These are phyloP conservation scores for Leptographium lundbergii DNA, from an alignment of 2,329 filamentous ascomycete genomes.

Conservation along the genomic window DNA sequence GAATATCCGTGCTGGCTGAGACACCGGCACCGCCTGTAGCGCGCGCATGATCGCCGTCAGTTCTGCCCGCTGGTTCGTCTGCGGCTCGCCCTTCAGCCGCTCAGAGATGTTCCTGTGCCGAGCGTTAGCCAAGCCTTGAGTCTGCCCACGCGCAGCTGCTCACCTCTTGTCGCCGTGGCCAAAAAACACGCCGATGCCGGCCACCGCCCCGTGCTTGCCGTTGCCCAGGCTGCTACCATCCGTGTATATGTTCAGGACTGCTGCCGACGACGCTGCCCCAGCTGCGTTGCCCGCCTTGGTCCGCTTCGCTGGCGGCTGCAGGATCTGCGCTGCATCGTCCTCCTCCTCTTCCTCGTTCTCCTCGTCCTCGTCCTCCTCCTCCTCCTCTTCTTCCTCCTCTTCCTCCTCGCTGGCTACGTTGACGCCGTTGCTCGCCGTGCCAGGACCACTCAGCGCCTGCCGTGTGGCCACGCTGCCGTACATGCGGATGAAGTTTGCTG, in stretches of 20 bases:
- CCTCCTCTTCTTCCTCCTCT: constrained; percentile 13
- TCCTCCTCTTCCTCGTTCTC: constrained; percentile 18
- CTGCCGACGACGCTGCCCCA: constrained; percentile 3
- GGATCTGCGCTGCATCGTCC: constrained; percentile 19
- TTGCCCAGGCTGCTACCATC: constrained; percentile 51
- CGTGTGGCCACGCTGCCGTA: constrained; percentile 32
- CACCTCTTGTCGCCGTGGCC: constrained; percentile 42
- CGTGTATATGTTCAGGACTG: constrained; percentile 40
- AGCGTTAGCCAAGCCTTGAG: not conserved
- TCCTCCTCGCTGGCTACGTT: constrained; percentile 14
- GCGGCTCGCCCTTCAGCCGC: constrained; percentile 55
- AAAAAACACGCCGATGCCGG: constrained; percentile 54
- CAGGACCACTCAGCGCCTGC: constrained; percentile 21
- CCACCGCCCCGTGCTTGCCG: constrained; percentile 39
- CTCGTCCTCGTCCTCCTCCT: constrained; percentile 14
- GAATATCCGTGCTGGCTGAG: constrained; percentile 60
- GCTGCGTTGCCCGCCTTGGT: constrained; percentile 13
- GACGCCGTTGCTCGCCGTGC: constrained; percentile 9
- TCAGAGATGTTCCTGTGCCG: constrained; percentile 53
- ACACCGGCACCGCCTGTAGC: constrained; percentile 57
- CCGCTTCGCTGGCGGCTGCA: constrained; percentile 23
- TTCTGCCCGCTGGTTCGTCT: constrained; percentile 96
- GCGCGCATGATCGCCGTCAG: constrained; percentile 78
- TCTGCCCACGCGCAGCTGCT: not conserved
- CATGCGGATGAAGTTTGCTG: constrained; percentile 59